These are phyloP conservation scores for Wickerhamiella kazuoi DNA, from an alignment of 805 yeast genomes.

Conservation along the genomic window DNA sequence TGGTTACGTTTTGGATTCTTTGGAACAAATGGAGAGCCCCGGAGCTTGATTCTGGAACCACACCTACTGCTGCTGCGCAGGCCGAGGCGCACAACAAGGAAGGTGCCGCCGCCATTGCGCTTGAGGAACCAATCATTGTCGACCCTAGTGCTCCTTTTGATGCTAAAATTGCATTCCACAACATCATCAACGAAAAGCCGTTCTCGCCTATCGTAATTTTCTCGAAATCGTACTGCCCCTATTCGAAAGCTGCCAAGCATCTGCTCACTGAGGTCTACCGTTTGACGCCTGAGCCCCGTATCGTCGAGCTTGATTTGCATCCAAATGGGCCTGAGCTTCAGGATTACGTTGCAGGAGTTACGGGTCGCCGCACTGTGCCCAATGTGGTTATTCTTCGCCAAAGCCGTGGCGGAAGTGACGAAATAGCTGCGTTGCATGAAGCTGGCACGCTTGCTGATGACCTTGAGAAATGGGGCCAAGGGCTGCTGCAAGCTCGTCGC, in stretches of 20 bases:
- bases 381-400: constrained; percentile 59
- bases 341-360: constrained; percentile 41
- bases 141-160: constrained; percentile 1
- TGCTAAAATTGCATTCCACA: constrained; percentile 4
- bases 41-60: background rate
- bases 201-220: constrained; percentile 25
- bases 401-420: constrained; percentile 82
- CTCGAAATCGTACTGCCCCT: constrained; percentile 52
- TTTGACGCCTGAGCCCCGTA: constrained; percentile 50
- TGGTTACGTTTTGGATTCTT: too few relatives aligned
- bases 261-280: constrained; percentile 45
- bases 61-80: background rate
- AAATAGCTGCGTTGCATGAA: constrained; percentile 44
- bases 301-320: constrained; percentile 74
- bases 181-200: constrained; percentile 6
- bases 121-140: constrained; percentile 1
- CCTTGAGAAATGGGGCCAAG: constrained; percentile 38
- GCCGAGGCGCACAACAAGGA: background rate
- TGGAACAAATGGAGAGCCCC: too few relatives aligned
- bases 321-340: constrained; percentile 61
- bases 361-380: constrained; percentile 83
- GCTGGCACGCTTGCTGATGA: constrained; percentile 34
- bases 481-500: constrained; percentile 3
- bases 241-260: constrained; percentile 50
- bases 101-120: background rate